A percentile compares a stretch with the other conserved stretches of the same genome.
phyloP scores from a whole-genome alignment of 306 rosid genomes.

The Mucuna pruriens region DNA sequence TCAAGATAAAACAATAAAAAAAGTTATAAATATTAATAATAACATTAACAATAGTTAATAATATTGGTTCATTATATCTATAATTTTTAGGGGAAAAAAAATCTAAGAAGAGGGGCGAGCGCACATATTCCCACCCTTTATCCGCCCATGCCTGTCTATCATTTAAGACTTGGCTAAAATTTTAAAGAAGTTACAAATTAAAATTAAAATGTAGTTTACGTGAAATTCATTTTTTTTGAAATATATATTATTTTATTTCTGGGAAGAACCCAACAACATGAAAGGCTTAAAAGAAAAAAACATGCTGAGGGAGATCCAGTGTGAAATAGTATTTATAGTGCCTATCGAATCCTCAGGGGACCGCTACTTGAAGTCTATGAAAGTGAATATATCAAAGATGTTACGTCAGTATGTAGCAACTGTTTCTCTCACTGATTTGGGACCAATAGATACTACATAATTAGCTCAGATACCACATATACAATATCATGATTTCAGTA shows the following conservation, averaged over 20 bases:
- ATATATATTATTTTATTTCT: not conserved
- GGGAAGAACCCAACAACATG: not conserved
- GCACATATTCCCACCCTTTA: not conserved
- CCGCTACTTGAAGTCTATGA: constrained; percentile 14
- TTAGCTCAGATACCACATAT: constrained; percentile 8
- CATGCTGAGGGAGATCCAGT: not conserved
- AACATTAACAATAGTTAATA: too few relatives aligned
- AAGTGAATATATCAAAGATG: constrained; percentile 20
- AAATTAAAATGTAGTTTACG: not conserved
- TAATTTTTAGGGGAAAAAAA: not conserved
- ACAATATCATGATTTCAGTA: not conserved
- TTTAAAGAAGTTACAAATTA: not conserved
- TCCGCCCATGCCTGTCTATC: not conserved
- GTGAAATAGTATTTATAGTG: constrained; percentile 17
- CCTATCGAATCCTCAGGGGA: constrained; percentile 36
- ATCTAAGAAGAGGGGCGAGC: not conserved
- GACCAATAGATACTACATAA: constrained; percentile 45
- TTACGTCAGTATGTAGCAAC: constrained; percentile 2
- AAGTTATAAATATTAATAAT: not conserved
- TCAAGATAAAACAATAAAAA: not conserved
- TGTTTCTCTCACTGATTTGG: constrained; percentile 31
- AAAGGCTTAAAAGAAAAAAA: constrained; percentile 19
- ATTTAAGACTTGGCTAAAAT: not conserved
- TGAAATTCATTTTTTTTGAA: not conserved
- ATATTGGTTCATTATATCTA: not conserved